Evolutionary conservation across 306 rosid species (phyloP).

Genomic region (Cercis canadensis): DNA sequence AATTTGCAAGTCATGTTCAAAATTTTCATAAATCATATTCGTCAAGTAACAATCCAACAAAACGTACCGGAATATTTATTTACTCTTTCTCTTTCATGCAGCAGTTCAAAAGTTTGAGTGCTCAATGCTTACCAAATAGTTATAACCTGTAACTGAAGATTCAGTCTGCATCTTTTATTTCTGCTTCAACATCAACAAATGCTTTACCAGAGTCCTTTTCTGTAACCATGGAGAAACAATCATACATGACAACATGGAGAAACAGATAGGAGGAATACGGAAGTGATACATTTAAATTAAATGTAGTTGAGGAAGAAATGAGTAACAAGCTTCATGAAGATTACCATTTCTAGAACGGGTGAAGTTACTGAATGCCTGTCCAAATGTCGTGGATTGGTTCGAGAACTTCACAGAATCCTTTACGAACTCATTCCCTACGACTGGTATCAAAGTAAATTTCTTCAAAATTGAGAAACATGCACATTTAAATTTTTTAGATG

Average conservation of each 20-base stretch:
- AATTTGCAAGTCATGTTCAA: background rate
- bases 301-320: background rate
- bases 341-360: conserved; percentile 69
- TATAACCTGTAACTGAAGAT: conserved; percentile 18
- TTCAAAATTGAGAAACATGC: conserved; percentile 34
- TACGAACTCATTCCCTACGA: conserved; percentile 83
- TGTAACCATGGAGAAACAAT: conserved; percentile 37
- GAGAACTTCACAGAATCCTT: conserved; percentile 80
- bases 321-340: conserved; percentile 25
- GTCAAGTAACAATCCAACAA: no score
- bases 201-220: conserved; percentile 68
- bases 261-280: background rate
- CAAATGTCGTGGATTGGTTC: conserved; percentile 79
- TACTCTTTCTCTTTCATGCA: background rate
- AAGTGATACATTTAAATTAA: background rate
- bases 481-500: conserved; percentile 16
- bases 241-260: background rate
- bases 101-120: background rate
- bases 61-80: background rate
- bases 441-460: conserved; percentile 49
- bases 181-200: conserved; percentile 93
- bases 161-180: conserved; percentile 88
- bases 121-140: conserved; percentile 39
- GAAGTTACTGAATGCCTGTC: conserved; percentile 79
- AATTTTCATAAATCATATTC: background rate